These are phyloP conservation scores for Phyllosticta ampelicida DNA, from an alignment of 2,329 filamentous ascomycete genomes.

Conservation along the genomic window DNA sequence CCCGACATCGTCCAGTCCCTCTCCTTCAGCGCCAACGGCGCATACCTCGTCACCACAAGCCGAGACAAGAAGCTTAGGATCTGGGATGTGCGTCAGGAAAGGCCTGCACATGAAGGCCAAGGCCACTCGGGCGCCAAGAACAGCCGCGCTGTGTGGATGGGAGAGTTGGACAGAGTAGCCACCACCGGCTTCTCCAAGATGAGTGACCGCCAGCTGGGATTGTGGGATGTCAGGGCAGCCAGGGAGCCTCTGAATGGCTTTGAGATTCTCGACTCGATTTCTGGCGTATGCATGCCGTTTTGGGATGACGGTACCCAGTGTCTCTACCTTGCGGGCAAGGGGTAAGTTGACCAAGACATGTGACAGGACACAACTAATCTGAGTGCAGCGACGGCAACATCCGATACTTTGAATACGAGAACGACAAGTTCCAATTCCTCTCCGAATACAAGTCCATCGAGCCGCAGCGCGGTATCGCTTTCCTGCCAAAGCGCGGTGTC, in stretches of 20 bases:
- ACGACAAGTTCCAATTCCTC: slow-evolving; percentile 96
- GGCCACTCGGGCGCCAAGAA: slow-evolving; percentile 95
- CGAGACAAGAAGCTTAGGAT: slow-evolving; percentile 96
- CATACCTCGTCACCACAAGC: slow-evolving; percentile 80
- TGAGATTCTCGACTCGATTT: slow-evolving; percentile 84
- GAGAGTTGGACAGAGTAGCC: slow-evolving; percentile 88
- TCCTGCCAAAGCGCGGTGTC: slow-evolving; percentile 87
- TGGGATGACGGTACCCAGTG: slow-evolving; percentile 97
- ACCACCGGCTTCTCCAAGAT: slow-evolving; percentile 97
- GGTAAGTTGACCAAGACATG: slow-evolving; percentile 45
- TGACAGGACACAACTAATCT: slow-evolving; percentile 11
- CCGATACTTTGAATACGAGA: slow-evolving; percentile 95
- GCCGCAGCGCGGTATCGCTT: slow-evolving; percentile 87
- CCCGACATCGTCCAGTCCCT: slow-evolving; percentile 89
- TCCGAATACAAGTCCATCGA: slow-evolving; percentile 97
- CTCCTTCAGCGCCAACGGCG: slow-evolving; percentile 87
- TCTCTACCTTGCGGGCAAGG: slow-evolving; percentile 93
- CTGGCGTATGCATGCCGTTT: slow-evolving; percentile 98
- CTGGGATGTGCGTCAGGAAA: slow-evolving; percentile 94
- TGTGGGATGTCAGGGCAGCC: slow-evolving; percentile 84
- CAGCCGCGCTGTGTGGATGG: slow-evolving; percentile 93
- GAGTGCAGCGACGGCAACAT: slow-evolving; percentile 81
- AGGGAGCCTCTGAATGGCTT: slow-evolving; percentile 81
- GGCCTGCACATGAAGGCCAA: slow-evolving; percentile 67
- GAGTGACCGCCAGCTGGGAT: slow-evolving; percentile 91